Base-by-base conservation (phyloP, 192 early-diverging fungal species). In the Diversispora eburnea region DNA sequence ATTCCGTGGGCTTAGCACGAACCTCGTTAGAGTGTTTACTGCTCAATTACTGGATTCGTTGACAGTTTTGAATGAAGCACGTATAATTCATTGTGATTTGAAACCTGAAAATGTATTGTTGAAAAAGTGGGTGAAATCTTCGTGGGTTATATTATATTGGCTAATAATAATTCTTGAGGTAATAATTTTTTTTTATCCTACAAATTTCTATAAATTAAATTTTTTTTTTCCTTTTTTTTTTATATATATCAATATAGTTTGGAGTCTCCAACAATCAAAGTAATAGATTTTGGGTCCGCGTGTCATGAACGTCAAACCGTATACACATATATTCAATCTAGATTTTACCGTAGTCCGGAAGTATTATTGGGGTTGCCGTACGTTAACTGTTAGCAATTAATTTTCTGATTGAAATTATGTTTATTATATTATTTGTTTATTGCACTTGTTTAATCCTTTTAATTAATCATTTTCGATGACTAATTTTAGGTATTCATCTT, bases 281-380 rank as follows among this genome's bases (percentile, higher is more conserved):
- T 99, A 20, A 99, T 99, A 66, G 97, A 99, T 84, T 97, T 98
- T 85, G 97, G 97, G n/a, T 95, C 93, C 3, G 96, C 97, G 0
- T 98, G 96, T 76, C 91, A 95, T 69, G 95, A 95, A 77, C 91
- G 91, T 75, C 92, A 95, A 75, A 97, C 96, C 0, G 91, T 93
- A 39, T 98, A 98, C 75, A 96, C 95, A 9, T 99, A 99, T 81
- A 99, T 99, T 70, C 96, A 98, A 79, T 98, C 96, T 3, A 86
- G 98, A 20, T 99, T 98, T 80, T 99, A 99, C 73, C 86, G 98
- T 64, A 91, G 91, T 20, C 96, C 96, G 7, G 98, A 99, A 80
- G 94, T 99, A 20, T 82, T 99, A 13, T 85, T 99, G 15, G 98
- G 96, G 7, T 79, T 97, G 46, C 93, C 95, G 58, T 82, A 77